Percentiles rank a stretch among this genome's conserved stretches.
Conservation (phyloP, 2,329 filamentous ascomycete species). For the Rhexocercosporidium sp. region DNA sequence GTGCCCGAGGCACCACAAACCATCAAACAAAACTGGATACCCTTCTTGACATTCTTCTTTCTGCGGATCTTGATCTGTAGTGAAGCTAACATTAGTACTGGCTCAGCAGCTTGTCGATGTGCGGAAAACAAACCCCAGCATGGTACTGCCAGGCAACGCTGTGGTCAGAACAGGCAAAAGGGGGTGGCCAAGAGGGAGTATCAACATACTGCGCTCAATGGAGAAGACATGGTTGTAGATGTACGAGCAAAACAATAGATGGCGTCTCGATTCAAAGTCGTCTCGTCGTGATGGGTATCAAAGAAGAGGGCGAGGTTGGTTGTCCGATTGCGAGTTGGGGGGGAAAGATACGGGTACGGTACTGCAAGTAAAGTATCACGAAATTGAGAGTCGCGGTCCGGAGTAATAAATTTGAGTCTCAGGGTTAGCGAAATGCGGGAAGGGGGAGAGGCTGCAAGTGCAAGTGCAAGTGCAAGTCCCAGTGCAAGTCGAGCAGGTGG, state of each 20-base stretch:
- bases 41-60: slow-evolving; percentile 95
- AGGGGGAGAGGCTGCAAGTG: neutral
- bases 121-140: slow-evolving; percentile 35
- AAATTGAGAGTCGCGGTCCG: slow-evolving; percentile 1
- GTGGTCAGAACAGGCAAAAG: slow-evolving; percentile 40
- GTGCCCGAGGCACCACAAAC: slow-evolving; percentile 98
- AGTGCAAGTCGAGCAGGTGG: too few species aligned
- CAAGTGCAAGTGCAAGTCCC: too few species aligned
- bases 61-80: slow-evolving; percentile 91
- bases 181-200: slow-evolving; percentile 32
- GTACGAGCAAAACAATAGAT: slow-evolving; percentile 18
- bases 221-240: slow-evolving; percentile 53
- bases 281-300: slow-evolving; percentile 20
- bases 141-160: slow-evolving; percentile 36
- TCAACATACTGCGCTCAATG: slow-evolving; percentile 57
- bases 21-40: slow-evolving; percentile 99
- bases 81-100: slow-evolving; percentile 36
- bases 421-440: slow-evolving; percentile 7
- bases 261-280: slow-evolving; percentile 23
- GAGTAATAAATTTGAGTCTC: slow-evolving; percentile 28
- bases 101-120: slow-evolving; percentile 27
- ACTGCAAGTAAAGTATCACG: neutral
- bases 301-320: slow-evolving; percentile 24
- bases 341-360: too few species aligned
- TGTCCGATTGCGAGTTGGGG: neutral